Conservation (phyloP, 371 early-diverging fungal species). For the Mucor irregularis region DNA sequence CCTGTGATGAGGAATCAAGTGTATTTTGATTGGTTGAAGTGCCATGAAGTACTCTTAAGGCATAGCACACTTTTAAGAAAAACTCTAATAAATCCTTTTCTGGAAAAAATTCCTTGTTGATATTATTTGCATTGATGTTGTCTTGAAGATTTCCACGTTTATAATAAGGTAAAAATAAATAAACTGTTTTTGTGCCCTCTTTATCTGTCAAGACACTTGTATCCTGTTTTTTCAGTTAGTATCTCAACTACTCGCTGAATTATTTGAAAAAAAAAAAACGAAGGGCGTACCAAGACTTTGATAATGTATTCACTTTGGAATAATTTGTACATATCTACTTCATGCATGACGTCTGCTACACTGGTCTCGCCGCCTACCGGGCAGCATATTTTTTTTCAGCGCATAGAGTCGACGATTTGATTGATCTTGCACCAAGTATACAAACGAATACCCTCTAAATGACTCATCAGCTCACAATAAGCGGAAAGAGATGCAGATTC, state of each 20-base stretch:
- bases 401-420: slow-evolving; percentile 54
- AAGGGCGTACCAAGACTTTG: slow-evolving; percentile 62
- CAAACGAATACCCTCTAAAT: slow-evolving; percentile 71
- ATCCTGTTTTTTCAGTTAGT: slow-evolving; percentile 7
- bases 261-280: no score
- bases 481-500: background rate
- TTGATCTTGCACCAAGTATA: slow-evolving; percentile 64
- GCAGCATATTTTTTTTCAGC: slow-evolving; percentile 69
- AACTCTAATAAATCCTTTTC: slow-evolving; percentile 62
- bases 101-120: slow-evolving; percentile 51
- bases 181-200: slow-evolving; percentile 61
- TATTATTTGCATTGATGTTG: slow-evolving; percentile 54
- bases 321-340: slow-evolving; percentile 67
- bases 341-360: slow-evolving; percentile 65
- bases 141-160: slow-evolving; percentile 54
- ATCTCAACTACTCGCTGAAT: background rate
- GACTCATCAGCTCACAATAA: background rate
- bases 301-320: slow-evolving; percentile 69
- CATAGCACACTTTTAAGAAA: slow-evolving; percentile 64
- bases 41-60: slow-evolving; percentile 59
- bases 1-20: background rate
- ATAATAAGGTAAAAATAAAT: slow-evolving; percentile 66
- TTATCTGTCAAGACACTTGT: slow-evolving; percentile 48
- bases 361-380: slow-evolving; percentile 53
- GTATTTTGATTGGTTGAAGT: background rate